Conservation (phyloP, 805 yeast species). For the Saccharomycopsis schoenii region DNA sequence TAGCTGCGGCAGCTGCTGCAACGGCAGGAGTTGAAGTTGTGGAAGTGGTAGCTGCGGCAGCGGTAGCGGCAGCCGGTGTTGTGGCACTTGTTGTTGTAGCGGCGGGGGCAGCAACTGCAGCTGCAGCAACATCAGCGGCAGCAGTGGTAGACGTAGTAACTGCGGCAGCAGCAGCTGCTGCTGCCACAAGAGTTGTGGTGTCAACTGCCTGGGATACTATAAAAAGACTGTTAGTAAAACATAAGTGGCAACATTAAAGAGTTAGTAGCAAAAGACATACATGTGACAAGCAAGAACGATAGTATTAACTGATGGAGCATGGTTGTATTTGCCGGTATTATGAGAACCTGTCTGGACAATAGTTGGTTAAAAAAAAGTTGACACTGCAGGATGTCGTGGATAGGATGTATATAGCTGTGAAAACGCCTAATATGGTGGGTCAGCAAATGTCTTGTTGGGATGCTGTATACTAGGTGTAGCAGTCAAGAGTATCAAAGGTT, state of each 20-base stretch:
- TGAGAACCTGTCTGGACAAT: too few species aligned
- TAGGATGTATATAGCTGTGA: too few species aligned
- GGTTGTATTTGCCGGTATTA: too few species aligned
- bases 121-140: conserved; percentile 19
- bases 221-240: too few species aligned
- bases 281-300: neutral
- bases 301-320: neutral
- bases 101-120: conserved; percentile 9
- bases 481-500: too few species aligned
- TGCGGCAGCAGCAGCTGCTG: neutral
- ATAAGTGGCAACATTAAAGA: neutral
- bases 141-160: conserved; percentile 23
- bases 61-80: neutral
- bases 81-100: neutral
- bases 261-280: too few species aligned
- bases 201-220: neutral
- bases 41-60: conserved; percentile 7
- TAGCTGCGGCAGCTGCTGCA: conserved; percentile 12
- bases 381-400: too few species aligned
- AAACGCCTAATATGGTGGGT: too few species aligned
- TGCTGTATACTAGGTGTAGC: too few species aligned
- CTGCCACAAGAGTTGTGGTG: neutral
- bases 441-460: too few species aligned
- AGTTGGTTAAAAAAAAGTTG: too few species aligned
- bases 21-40: conserved; percentile 6